phyloP scores from a whole-genome alignment of 164 flowering plant species.

The Magnolia sinica region DNA sequence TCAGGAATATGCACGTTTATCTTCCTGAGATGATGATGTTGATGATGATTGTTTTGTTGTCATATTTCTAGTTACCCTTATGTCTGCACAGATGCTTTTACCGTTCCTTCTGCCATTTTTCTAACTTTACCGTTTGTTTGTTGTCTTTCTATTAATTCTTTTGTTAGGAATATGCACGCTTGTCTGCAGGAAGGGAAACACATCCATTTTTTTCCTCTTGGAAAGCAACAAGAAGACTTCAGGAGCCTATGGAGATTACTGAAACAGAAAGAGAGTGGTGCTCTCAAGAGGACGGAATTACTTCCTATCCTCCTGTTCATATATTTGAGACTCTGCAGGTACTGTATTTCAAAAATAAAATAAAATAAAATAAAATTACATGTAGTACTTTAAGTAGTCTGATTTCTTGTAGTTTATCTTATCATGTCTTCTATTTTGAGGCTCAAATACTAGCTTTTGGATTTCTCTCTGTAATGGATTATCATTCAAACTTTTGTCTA shows the following conservation, averaged over 20 bases:
- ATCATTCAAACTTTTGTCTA: conserved; percentile 6
- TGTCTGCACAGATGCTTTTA: not conserved
- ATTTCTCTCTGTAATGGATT: not conserved
- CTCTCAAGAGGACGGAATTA: conserved; percentile 25
- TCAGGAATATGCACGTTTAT: conserved; percentile 78
- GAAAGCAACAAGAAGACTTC: conserved; percentile 48
- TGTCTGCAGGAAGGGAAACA: conserved; percentile 68
- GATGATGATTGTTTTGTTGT: not conserved
- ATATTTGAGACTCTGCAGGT: conserved; percentile 68
- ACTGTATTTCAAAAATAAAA: conserved; percentile 7
- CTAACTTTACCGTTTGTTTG: not conserved
- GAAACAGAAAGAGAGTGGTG: conserved; percentile 29
- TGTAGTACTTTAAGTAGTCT: not conserved
- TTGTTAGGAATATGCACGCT: conserved; percentile 74
- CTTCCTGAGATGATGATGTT: conserved; percentile 34
- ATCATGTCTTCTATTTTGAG: not conserved
- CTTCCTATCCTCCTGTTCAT: conserved; percentile 57
- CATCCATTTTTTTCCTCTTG: conserved; percentile 81
- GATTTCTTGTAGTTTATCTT: not conserved
- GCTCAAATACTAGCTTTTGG: not conserved
- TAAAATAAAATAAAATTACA: too few relatives aligned
- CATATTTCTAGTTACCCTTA: not conserved
- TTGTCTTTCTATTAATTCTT: not conserved
- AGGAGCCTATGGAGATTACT: conserved; percentile 25
- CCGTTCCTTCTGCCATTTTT: not conserved